Evolutionary conservation across 1,284 basidiomycete genomes (phyloP), one percentile per base, ranked within the genome.

Genomic region (Rhodotorula sp.): DNA sequence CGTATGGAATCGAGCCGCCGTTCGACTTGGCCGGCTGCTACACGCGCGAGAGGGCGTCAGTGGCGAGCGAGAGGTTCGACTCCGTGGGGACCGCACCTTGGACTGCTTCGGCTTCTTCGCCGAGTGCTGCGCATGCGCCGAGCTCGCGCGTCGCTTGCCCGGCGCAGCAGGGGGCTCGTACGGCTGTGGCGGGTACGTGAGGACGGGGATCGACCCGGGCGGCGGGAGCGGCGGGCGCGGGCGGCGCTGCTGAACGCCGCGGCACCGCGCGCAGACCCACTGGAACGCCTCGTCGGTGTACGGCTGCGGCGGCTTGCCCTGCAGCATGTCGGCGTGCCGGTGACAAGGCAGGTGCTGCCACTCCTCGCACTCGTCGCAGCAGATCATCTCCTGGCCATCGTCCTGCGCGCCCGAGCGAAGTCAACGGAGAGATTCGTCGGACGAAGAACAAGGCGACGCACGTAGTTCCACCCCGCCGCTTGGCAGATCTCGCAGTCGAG

Each of bases 401-500:
- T 92, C 90, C 90, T 92, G 67, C 39, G 66, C 66, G 48, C 54
- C 34, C 29, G 65, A 66, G 78, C 44, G 74, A 17, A 48, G 74
- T 50, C 57, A 65, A 46, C 53, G 37, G 8, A 22, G 10, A 12
- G 44, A 15, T 27, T 25, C n/a, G 21, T 34, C 10, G 15, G 4
- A 19, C 17, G 3, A 13, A 9, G 46, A 27, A 56, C 7, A 27
- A 34, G 60, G 66, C 78, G 6, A 80, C 86, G 71, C 73, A 91
- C 91, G 74, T 88, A 80, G 79, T 92, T 93, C 67, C 87, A 82
- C 17, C 90, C 90, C 46, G 83, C 84, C 66, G 85, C 85, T 63
- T 85, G 85, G 80, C 92, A 94, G 32, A 94, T 84, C 78, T 94
- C 92, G 80, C 92, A 94, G 78, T 90, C 88, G 57, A 94, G 83